Conservation (phyloP, 179 eudicot species). For the Beta lomatogona region DNA sequence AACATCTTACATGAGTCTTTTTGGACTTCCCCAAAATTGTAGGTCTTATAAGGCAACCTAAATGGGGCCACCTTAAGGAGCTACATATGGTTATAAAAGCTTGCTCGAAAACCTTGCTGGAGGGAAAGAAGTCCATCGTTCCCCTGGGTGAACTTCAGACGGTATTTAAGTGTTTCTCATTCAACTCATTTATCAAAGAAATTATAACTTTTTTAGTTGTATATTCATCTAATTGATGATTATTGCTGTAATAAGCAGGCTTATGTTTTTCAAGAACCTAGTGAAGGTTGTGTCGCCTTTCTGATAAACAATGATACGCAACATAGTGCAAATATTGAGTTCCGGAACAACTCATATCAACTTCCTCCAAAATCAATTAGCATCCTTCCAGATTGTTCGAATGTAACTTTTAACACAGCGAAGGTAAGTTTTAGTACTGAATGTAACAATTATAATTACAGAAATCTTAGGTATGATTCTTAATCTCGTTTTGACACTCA, state of each 20-base stretch:
- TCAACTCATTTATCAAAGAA: constrained; percentile 1
- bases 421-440: constrained; percentile 35
- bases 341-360: constrained; percentile 51
- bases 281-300: constrained; percentile 72
- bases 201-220: background rate
- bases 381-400: constrained; percentile 78
- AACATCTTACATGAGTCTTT: background rate
- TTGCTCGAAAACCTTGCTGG: constrained; percentile 62
- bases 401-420: constrained; percentile 65
- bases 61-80: constrained; percentile 86
- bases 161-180: constrained; percentile 37
- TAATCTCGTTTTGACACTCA: background rate
- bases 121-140: constrained; percentile 40
- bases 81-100: constrained; percentile 66
- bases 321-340: constrained; percentile 37
- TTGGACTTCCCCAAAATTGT: background rate
- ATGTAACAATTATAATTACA: background rate
- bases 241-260: constrained; percentile 48
- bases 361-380: constrained; percentile 73
- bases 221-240: background rate
- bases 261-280: constrained; percentile 51
- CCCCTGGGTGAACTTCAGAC: constrained; percentile 60
- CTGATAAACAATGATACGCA: constrained; percentile 51
- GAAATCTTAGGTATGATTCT: background rate
- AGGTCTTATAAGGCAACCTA: constrained; percentile 84